phyloP scores from a whole-genome alignment of 2,329 filamentous ascomycete species.

The Trichoderma gracile region DNA sequence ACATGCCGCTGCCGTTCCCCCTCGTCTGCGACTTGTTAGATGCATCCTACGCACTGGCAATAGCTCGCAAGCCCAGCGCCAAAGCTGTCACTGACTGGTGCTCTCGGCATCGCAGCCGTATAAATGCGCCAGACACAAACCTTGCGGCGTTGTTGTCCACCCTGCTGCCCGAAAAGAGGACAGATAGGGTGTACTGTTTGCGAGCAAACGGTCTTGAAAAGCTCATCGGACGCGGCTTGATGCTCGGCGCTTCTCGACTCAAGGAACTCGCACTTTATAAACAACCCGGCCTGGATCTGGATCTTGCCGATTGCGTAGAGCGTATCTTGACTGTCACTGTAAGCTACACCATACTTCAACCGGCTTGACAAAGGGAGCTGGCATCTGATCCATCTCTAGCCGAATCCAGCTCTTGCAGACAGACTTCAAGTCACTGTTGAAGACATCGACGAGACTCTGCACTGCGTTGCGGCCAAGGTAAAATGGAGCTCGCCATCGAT shows the following conservation, averaged over 20 bases:
- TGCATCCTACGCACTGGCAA: constrained; percentile 54
- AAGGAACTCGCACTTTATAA: constrained; percentile 64
- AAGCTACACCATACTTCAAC: constrained; percentile 31
- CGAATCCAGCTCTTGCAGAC: constrained; percentile 41
- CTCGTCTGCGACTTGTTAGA: constrained; percentile 74
- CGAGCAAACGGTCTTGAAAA: constrained; percentile 62
- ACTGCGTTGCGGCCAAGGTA: constrained; percentile 66
- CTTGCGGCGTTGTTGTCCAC: constrained; percentile 69
- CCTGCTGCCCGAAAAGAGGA: constrained; percentile 72
- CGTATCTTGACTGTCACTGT: constrained; percentile 63
- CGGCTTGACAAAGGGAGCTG: background rate
- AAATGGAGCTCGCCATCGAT: constrained; percentile 70
- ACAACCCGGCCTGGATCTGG: constrained; percentile 56
- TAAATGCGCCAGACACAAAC: constrained; percentile 60
- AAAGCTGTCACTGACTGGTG: constrained; percentile 67
- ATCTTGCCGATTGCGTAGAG: constrained; percentile 73
- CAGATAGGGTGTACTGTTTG: constrained; percentile 75
- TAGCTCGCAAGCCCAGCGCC: constrained; percentile 38
- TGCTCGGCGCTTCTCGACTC: constrained; percentile 62
- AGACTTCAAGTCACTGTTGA: constrained; percentile 61
- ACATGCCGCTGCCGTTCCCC: constrained; percentile 68
- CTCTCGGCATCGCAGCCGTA: constrained; percentile 54
- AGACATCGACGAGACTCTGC: constrained; percentile 68
- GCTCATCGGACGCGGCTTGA: constrained; percentile 67
- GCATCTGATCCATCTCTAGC: constrained; percentile 39